Evolutionary conservation across 2,329 filamentous ascomycete genomes (phyloP), one percentile per base, ranked within the genome.

Genomic region (Aspergillus vadensis): DNA sequence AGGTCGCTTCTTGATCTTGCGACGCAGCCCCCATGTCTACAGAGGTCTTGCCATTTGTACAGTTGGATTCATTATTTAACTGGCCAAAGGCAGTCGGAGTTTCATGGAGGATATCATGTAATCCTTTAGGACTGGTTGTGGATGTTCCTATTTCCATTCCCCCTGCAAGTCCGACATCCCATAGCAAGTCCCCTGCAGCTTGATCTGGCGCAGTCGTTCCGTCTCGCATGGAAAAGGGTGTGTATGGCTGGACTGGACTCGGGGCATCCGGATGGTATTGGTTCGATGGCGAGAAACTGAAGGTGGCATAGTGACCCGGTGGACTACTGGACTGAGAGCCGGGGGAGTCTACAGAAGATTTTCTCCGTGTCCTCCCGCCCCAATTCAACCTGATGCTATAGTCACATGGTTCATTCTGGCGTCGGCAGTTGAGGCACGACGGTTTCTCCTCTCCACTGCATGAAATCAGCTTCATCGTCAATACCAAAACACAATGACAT

Each of bases 341-440:
- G 5, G 72, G 67, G 7, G 73, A 74, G 52, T 72, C 79, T 69
- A 66, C 76, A 64, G 65, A 81, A 77, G 55, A 77, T 63, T 82
- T 83, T 75, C 85, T 86, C 71, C 86, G 88, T 53, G 84, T 82
- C 59, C 90, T 84, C 4, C 90, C 90, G 62, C 89, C 88, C 91
- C 91, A 94, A 69, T 93, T 93, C 65, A 94, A 79, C 32, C 89
- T 85, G 67, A 94, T 90, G 69, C 86, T 91, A 74, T 93, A 94
- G 75, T 95, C 91, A 78, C 91, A 95, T 50, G 80, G 79, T 71
- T 92, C 89, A 62, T 87, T 87, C 64, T 88, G 86, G 63, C 86
- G 86, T 68, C 87, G 82, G 75, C 91, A 94, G 70, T 92, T 92
- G 52, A 83, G 70, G 75, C 91, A 94, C 63, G 76, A 78, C 14